Evolutionary conservation across 345 rosid species (phyloP).

Genomic region (Capsella bursapastoris): DNA sequence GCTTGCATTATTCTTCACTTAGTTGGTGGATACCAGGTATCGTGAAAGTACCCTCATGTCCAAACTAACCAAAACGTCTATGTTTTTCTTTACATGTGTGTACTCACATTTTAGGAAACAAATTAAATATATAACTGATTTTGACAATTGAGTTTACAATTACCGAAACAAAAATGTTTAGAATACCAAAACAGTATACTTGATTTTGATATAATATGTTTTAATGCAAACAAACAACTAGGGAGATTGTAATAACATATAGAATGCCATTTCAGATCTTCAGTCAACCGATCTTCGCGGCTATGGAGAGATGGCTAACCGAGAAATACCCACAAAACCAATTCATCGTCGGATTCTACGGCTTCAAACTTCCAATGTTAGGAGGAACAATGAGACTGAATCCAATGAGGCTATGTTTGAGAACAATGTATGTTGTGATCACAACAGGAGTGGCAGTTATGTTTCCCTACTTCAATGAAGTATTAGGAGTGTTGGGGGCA

Average conservation of each 20-base stretch:
- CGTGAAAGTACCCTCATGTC: slow-evolving; percentile 45
- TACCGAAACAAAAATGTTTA: not conserved
- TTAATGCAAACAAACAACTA: slow-evolving; percentile 16
- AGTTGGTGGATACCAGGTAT: slow-evolving; percentile 73
- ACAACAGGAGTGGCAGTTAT: slow-evolving; percentile 56
- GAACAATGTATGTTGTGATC: slow-evolving; percentile 57
- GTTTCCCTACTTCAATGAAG: slow-evolving; percentile 89
- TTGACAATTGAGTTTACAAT: not conserved
- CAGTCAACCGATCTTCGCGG: slow-evolving; percentile 72
- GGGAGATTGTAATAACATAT: not conserved
- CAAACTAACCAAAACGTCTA: not conserved
- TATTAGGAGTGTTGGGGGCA: slow-evolving; percentile 74
- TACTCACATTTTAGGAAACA: too few species aligned
- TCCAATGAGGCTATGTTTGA: slow-evolving; percentile 42
- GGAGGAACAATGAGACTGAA: slow-evolving; percentile 32
- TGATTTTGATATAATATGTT: not conserved
- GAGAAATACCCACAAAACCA: slow-evolving; percentile 52
- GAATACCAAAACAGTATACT: not conserved
- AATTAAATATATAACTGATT: not conserved
- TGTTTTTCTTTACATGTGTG: not conserved
- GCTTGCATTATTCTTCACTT: slow-evolving; percentile 76
- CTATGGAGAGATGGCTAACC: slow-evolving; percentile 58
- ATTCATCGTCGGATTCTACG: slow-evolving; percentile 45
- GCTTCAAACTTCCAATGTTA: slow-evolving; percentile 45
- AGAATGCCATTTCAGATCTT: slow-evolving; percentile 49